Evolutionary conservation across 257 asterid species (phyloP).

Genomic region (Capsicum rhomboideum): DNA sequence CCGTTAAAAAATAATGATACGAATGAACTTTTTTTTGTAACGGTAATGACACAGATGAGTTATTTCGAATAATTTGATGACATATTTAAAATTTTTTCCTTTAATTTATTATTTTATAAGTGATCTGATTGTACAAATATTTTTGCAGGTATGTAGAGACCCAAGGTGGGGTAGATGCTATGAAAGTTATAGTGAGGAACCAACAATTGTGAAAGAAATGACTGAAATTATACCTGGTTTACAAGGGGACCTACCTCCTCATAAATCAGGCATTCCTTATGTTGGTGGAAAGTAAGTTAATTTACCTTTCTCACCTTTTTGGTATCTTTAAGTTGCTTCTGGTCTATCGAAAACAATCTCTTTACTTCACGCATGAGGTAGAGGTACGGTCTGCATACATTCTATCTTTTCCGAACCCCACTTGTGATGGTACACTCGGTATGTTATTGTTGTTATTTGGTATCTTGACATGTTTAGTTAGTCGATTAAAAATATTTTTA

Average conservation of each 20-base stretch:
- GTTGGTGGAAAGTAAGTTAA: neutral
- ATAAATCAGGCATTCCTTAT: slow-evolving; percentile 10
- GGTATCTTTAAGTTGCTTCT: no score
- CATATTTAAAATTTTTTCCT: no score
- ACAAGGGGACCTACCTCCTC: slow-evolving; percentile 44
- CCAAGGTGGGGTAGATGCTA: slow-evolving; percentile 60
- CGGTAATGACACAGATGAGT: no score
- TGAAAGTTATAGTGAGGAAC: slow-evolving; percentile 55
- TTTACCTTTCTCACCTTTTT: neutral
- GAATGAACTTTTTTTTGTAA: no score
- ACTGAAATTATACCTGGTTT: slow-evolving; percentile 40
- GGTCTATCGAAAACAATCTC: no score
- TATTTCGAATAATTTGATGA: no score
- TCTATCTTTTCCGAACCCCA: no score
- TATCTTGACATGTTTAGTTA: neutral
- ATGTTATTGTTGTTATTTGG: no score
- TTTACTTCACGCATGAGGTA: no score
- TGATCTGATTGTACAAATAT: neutral
- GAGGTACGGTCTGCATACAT: no score
- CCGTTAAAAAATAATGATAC: no score
- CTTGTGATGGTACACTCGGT: no score
- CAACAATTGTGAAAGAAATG: slow-evolving; percentile 38
- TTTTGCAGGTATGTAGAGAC: slow-evolving; percentile 28
- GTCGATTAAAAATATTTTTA: neutral
- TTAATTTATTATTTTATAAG: neutral